Evolutionary conservation across 352 stramenopile species (phyloP).

Genomic region (Globisporangium radiosum): DNA sequence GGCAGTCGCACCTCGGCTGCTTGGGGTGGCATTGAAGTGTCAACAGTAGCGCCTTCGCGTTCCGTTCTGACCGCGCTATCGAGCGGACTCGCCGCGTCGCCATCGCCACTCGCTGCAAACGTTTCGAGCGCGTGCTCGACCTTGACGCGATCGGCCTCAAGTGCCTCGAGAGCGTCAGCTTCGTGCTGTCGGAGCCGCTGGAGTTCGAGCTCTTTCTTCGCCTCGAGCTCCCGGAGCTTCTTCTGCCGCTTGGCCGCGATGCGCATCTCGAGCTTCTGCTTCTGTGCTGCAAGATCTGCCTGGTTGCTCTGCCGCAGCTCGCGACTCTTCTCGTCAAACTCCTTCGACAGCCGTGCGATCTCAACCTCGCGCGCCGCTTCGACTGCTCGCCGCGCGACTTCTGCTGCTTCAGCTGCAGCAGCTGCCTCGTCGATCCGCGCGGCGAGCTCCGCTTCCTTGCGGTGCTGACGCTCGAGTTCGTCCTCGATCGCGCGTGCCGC

Average conservation of each 20-base stretch:
- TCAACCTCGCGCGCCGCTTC: conserved; percentile 43
- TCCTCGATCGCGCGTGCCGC: conserved; percentile 37
- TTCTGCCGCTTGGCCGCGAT: conserved; percentile 75
- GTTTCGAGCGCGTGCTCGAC: conserved; percentile 18
- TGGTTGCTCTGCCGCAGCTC: conserved; percentile 52
- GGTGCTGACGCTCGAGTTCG: conserved; percentile 43
- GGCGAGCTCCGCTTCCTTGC: conserved; percentile 39
- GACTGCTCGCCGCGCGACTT: conserved; percentile 29
- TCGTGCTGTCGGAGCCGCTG: conserved; percentile 39
- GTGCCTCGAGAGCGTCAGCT: conserved; percentile 30
- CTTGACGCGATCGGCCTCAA: conserved; percentile 26
- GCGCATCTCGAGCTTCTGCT: conserved; percentile 61
- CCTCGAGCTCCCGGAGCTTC: conserved; percentile 65
- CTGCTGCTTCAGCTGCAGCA: conserved; percentile 30
- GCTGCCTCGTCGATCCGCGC: conserved; percentile 29
- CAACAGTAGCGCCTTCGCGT: background rate
- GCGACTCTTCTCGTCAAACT: conserved; percentile 59
- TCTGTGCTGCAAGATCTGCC: conserved; percentile 51
- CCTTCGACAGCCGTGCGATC: conserved; percentile 48
- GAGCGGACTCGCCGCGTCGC: background rate
- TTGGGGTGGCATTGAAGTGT: background rate
- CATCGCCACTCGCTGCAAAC: background rate
- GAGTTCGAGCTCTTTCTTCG: conserved; percentile 51
- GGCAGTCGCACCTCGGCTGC: background rate
- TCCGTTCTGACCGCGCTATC: background rate